Conservation (phyloP, 2,329 filamentous ascomycete species). For the Fusarium decemcellulare region DNA sequence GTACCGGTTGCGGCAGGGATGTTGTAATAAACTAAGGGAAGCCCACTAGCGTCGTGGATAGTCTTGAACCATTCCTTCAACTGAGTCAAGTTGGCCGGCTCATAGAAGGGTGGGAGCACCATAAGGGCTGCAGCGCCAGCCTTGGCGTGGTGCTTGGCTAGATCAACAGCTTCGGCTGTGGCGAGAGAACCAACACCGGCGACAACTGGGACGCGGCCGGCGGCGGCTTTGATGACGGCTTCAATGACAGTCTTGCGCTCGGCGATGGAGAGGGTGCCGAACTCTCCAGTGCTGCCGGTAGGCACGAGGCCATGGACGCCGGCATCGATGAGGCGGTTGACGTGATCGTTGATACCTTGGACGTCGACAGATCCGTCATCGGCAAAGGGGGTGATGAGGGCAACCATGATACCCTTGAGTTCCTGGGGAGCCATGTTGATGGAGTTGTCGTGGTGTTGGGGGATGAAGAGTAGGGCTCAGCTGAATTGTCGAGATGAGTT, state of each 20-base stretch:
- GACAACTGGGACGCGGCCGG: constrained; percentile 55
- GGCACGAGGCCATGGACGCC: constrained; percentile 63
- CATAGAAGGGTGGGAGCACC: constrained; percentile 64
- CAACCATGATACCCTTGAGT: constrained; percentile 58
- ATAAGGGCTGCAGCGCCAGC: constrained; percentile 55
- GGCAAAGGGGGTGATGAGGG: constrained; percentile 61
- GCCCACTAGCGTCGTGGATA: constrained; percentile 48
- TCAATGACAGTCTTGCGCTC: constrained; percentile 61
- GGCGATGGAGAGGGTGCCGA: constrained; percentile 56
- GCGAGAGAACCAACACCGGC: constrained; percentile 59
- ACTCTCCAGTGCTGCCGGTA: constrained; percentile 61
- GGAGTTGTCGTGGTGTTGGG: neutral
- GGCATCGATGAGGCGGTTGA: constrained; percentile 57
- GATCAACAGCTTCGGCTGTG: constrained; percentile 42
- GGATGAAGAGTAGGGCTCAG: neutral
- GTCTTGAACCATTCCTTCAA: constrained; percentile 56
- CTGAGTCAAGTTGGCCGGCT: constrained; percentile 53
- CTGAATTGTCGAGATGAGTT: neutral
- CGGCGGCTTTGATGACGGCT: constrained; percentile 46
- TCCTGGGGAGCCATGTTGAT: constrained; percentile 6
- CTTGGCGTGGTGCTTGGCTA: constrained; percentile 18
- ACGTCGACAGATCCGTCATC: constrained; percentile 54
- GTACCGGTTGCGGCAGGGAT: constrained; percentile 44
- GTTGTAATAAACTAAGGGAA: constrained; percentile 63
- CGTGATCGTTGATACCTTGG: constrained; percentile 49